Evolutionary conservation across 2,329 filamentous ascomycete genomes (phyloP).

Genomic region (Colletotrichum abscissum): DNA sequence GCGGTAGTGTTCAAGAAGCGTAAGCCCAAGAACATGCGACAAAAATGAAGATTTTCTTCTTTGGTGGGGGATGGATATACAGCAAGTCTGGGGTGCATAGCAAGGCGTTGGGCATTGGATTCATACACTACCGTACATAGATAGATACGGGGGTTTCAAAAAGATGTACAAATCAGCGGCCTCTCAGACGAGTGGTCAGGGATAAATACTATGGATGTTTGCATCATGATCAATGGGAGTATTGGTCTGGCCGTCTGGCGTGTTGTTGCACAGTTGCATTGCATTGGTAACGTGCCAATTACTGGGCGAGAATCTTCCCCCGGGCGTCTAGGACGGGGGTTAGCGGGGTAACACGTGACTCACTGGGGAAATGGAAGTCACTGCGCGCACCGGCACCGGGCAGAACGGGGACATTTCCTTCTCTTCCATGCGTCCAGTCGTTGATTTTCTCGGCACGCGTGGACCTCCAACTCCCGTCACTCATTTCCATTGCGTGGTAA

Average conservation of each 20-base stretch:
- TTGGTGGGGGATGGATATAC: not conserved
- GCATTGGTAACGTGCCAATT: not conserved
- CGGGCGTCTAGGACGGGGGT: not conserved
- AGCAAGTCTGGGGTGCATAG: conserved; percentile 7
- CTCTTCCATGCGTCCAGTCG: too few species aligned
- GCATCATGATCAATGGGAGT: not conserved
- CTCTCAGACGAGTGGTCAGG: not conserved
- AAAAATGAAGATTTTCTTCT: conserved; percentile 55
- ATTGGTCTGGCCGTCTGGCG: not conserved
- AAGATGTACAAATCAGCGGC: not conserved
- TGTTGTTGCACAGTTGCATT: not conserved
- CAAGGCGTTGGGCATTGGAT: conserved; percentile 5
- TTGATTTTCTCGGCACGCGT: too few species aligned
- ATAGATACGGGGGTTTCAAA: not conserved
- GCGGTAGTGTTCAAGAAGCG: conserved; percentile 82
- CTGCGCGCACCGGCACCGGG: not conserved
- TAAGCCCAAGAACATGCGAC: conserved; percentile 74
- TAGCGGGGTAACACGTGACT: conserved; percentile 19
- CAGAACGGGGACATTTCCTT: too few species aligned
- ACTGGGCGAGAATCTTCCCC: not conserved
- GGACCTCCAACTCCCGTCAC: not conserved
- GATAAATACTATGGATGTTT: not conserved
- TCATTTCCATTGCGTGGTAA: not conserved
- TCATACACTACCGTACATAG: not conserved
- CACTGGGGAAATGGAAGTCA: not conserved